Evolutionary conservation across 805 yeast species (phyloP).

Genomic region (Candida yuanshanica): DNA sequence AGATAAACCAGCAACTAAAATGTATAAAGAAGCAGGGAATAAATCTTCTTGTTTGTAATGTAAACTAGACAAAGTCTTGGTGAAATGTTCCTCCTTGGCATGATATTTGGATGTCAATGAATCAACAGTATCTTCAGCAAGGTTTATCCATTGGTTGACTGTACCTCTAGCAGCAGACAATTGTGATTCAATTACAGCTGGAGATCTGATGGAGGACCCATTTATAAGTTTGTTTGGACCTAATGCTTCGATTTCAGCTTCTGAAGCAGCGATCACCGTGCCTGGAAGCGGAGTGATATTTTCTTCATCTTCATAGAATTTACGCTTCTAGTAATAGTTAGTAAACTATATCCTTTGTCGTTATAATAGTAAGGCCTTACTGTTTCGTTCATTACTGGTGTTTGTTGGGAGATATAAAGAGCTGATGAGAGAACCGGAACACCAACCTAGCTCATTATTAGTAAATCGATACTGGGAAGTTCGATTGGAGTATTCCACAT

Average conservation of each 20-base stretch:
- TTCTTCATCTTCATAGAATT: slow-evolving; percentile 46
- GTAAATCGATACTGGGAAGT: background rate
- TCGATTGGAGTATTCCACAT: background rate
- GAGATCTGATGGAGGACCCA: slow-evolving; percentile 53
- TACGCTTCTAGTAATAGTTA: slow-evolving; percentile 1
- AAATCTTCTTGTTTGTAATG: slow-evolving; percentile 63
- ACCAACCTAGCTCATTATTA: background rate
- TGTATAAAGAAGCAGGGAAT: slow-evolving; percentile 65
- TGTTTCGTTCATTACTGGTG: slow-evolving; percentile 4
- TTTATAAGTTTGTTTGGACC: slow-evolving; percentile 45
- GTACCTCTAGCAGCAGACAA: slow-evolving; percentile 44
- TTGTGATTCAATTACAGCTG: slow-evolving; percentile 40
- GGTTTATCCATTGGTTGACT: slow-evolving; percentile 14
- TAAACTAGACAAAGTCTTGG: slow-evolving; percentile 55
- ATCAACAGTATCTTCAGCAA: slow-evolving; percentile 36
- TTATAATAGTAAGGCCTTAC: background rate
- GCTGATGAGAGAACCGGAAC: slow-evolving; percentile 2
- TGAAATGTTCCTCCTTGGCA: slow-evolving; percentile 55
- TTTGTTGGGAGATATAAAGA: background rate
- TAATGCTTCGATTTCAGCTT: slow-evolving; percentile 35
- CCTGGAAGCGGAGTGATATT: slow-evolving; percentile 45
- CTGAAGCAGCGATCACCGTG: slow-evolving; percentile 38
- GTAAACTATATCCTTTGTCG: background rate
- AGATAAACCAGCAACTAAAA: slow-evolving; percentile 60
- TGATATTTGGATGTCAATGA: slow-evolving; percentile 45